These are phyloP conservation scores for Colletotrichum lentis DNA, from an alignment of 2,329 filamentous ascomycete species.

Conservation along the genomic window DNA sequence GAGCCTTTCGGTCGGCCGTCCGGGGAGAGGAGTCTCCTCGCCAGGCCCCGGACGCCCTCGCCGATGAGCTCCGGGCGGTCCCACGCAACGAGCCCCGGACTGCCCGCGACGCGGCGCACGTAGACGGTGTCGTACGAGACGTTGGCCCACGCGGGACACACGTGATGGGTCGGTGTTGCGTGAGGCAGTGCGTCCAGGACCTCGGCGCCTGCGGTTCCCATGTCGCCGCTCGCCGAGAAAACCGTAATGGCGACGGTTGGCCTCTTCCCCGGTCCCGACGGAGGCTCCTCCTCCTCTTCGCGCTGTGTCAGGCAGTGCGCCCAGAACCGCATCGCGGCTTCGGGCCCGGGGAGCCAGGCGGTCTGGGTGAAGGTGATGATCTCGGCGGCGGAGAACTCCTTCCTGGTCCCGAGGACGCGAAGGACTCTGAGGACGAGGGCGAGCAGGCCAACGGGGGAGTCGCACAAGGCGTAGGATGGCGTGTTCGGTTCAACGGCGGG, in stretches of 20 bases:
- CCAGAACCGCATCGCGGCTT: constrained; percentile 67
- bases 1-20: constrained; percentile 50
- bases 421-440: constrained; percentile 62
- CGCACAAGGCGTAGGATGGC: constrained; percentile 67
- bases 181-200: constrained; percentile 40
- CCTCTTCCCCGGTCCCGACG: constrained; percentile 43
- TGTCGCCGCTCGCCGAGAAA: constrained; percentile 50
- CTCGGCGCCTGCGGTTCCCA: constrained; percentile 30
- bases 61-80: constrained; percentile 58
- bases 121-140: constrained; percentile 54
- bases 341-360: constrained; percentile 72
- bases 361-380: constrained; percentile 68
- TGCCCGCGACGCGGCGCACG: constrained; percentile 51
- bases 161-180: constrained; percentile 47
- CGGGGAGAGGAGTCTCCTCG: constrained; percentile 49
- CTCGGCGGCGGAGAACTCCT: constrained; percentile 58
- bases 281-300: constrained; percentile 45
- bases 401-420: constrained; percentile 50
- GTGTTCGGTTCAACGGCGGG: constrained; percentile 60
- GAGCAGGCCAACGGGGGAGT: constrained; percentile 67
- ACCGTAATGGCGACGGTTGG: constrained; percentile 58
- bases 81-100: constrained; percentile 57
- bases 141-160: constrained; percentile 60
- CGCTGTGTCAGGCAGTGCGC: constrained; percentile 53
- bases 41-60: constrained; percentile 53